Base-by-base conservation (phyloP, 441 rosid species). In the Croton laevigatus region DNA sequence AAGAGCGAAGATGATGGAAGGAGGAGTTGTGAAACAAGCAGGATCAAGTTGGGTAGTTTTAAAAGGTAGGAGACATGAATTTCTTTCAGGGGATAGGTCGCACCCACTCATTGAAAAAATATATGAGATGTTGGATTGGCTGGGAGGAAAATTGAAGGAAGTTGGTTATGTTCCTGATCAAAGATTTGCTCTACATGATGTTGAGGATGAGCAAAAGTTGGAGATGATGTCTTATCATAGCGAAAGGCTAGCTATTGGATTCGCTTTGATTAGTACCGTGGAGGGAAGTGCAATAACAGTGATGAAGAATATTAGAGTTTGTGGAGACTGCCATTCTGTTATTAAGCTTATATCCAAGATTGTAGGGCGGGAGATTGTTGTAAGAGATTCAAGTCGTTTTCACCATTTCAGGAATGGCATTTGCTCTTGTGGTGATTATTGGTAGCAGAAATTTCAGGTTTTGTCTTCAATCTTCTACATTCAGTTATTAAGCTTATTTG, bases 41-140 rank as follows among this genome's bases (percentile, higher is more conserved):
- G 97, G 97, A 14, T 79, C 79, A 49, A 92, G 96, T 70, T 90
- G 98, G 96, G 81, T 90, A 49, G 65, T 76, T 61, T 44, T 87
- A 59, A 79, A 62, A 70, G 93, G 93, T 70, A 38, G 36, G 66
- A 82, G 70, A 62, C 86, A 88, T 55, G 88, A 86, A 63, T 90
- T 90, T 78, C 86, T 80, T 62, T 84, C 87, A 0, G 90, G 88
- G 27, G 91, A 90, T 77, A 82, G 70, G 44, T 84, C 82, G 5
- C 86, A 86, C 61, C 85, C 88, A 68, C 72, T 78, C 2, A 73
- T 79, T 37, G 57, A 75, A 69, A 76, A 62, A 44, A 82, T 83
- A 60, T 78, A 81, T 72, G 70, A 76, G 66, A 88, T 87, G 79
- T 68, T 89, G 67, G 81, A 81, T 11, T 84, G 92, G 89, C 77